Evolutionary conservation across 495 filamentous ascomycete genomes (phyloP), one percentile per base, ranked within the genome.

Genomic region (Trichoderma reesei): DNA sequence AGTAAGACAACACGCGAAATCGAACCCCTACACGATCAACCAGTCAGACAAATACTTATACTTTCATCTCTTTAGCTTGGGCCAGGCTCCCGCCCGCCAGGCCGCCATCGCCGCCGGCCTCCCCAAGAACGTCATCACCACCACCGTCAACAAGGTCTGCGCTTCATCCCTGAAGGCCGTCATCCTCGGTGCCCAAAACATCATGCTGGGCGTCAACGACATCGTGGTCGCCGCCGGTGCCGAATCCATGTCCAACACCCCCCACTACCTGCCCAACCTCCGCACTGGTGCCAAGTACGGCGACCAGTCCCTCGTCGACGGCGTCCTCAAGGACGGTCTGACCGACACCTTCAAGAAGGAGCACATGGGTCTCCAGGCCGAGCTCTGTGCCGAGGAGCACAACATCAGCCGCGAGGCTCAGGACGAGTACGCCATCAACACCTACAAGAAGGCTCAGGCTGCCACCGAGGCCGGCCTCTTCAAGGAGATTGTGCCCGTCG

Each of bases 141-240:
- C 95, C 48, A 96, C 92, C 37, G 83, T 98, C 65, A 98, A 98
- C 87, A 98, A 98, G 79, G 94, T 98, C 70, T 98, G 94, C 83
- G 94, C 94, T 64, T 96, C 91, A 59, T 85, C 86, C 48, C 71
- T 96, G 70, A 98, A 98, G 79, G 91, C 94, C 65, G 87, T 98
- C 75, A 93, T 96, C 67, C 83, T 98, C 64, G 95, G 89, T 61
- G 88, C 94, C 34, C 94, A 98, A 79, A 96, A 91, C 66, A 97
- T 98, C 75, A 91, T 96, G 70, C 96, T 91, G 38, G 92, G 94
- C 66, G 94, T 88, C 70, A 92, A 94, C 67, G 86, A 90, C 64
- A 84, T 94, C 67, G 86, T 98, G 44, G 88, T 98, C 16, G 95
- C 90, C 48, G 94, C 93, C 69, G 94, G 94, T 65, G 84, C 92